Percentiles rank a stretch among this genome's conserved stretches.
Conservation (phyloP, 1,284 basidiomycete genomes). For the Apiotrichum sp. region DNA sequence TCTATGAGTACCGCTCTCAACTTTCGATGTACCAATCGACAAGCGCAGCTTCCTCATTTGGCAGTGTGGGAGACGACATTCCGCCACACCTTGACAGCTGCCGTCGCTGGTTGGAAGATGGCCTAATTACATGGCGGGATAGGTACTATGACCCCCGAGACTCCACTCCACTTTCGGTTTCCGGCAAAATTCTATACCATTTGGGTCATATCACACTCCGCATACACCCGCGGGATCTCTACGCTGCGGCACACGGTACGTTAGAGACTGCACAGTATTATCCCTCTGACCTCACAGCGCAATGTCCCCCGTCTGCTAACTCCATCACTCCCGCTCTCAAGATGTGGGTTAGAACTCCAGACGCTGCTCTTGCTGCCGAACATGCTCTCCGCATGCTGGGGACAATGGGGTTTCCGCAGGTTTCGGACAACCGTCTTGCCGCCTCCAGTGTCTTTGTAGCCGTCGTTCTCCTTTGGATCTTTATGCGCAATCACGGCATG, state of each 20-base stretch:
- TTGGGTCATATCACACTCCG: slow-evolving; percentile 21
- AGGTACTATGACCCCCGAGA: slow-evolving; percentile 12
- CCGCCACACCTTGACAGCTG: not conserved
- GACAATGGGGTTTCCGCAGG: slow-evolving; percentile 8
- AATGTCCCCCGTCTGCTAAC: too few relatives aligned
- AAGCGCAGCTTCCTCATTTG: not conserved
- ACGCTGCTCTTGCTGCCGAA: slow-evolving; percentile 9
- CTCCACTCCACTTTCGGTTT: not conserved
- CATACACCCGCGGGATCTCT: slow-evolving; percentile 18
- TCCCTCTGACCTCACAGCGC: too few relatives aligned
- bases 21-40: slow-evolving; percentile 14
- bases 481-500: slow-evolving; percentile 8
- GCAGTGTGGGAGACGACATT: not conserved
- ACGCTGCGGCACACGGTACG: slow-evolving; percentile 21
- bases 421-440: slow-evolving; percentile 14
- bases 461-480: slow-evolving; percentile 20
- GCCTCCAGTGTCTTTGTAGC: slow-evolving; percentile 18
- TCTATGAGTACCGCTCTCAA: slow-evolving; percentile 22
- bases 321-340: not conserved
- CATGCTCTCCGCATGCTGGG: slow-evolving; percentile 14
- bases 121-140: slow-evolving; percentile 16
- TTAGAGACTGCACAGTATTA: not conserved
- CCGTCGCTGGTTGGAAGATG: slow-evolving; percentile 13
- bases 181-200: slow-evolving; percentile 15
- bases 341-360: slow-evolving; percentile 13